These are phyloP conservation scores for Beauveria varroae DNA, from an alignment of 2,329 filamentous ascomycete species.

Conservation along the genomic window DNA sequence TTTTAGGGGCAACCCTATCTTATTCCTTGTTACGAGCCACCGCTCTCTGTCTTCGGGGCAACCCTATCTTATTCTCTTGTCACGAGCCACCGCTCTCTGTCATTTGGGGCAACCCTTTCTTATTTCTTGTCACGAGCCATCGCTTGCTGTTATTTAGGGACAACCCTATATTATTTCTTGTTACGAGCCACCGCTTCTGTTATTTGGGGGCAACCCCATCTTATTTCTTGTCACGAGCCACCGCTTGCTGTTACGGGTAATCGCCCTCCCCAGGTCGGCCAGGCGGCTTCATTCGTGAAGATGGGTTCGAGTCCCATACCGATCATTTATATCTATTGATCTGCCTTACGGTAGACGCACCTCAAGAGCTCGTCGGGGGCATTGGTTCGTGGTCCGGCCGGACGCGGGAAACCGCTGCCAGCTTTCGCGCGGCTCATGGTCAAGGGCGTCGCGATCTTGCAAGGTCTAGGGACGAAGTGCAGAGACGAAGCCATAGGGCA, in stretches of 20 bases:
- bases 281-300: conserved; percentile 1
- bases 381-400: neutral
- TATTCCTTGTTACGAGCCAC: neutral
- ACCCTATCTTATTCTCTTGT: neutral
- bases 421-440: conserved; percentile 8
- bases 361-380: conserved; percentile 6
- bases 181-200: neutral
- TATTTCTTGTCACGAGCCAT: no score
- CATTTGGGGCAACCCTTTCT: no score
- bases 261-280: neutral
- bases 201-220: no score
- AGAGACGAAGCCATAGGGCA: conserved; percentile 12
- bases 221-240: no score
- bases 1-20: neutral
- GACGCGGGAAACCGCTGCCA: conserved; percentile 10
- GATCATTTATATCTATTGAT: neutral
- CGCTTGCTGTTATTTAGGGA: neutral
- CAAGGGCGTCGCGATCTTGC: conserved; percentile 11
- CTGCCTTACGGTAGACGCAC: no score
- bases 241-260: neutral
- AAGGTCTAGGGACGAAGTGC: conserved; percentile 10
- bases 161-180: no score
- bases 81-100: neutral
- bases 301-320: neutral
- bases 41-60: neutral